Conservation (phyloP, 352 stramenopile genomes). For the Phytophthora niederhauseri region DNA sequence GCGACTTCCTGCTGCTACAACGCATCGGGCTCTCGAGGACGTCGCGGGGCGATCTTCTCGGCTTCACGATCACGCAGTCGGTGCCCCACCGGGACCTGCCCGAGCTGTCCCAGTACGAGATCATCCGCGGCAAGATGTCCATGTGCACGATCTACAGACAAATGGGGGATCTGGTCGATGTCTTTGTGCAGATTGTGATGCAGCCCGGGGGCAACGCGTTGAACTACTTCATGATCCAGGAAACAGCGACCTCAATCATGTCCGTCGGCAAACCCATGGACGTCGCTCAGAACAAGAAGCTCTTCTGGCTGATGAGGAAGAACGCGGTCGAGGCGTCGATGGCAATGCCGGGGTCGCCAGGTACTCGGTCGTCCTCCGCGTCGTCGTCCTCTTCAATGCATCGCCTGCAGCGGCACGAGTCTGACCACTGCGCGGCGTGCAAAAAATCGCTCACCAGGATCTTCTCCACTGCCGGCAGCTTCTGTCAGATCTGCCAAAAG, state of each 20-base stretch:
- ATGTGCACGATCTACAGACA: conserved; percentile 54
- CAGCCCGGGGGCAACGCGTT: conserved; percentile 42
- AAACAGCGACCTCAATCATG: conserved; percentile 38
- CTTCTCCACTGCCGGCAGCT: conserved; percentile 30
- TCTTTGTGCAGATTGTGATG: conserved; percentile 53
- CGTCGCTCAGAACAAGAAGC: conserved; percentile 59
- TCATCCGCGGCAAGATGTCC: conserved; percentile 51
- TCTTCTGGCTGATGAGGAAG: conserved; percentile 57
- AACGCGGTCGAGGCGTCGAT: conserved; percentile 20
- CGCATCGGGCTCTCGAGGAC: conserved; percentile 37
- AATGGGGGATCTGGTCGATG: conserved; percentile 44
- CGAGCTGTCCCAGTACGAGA: conserved; percentile 37
- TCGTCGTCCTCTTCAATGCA: conserved; percentile 33
- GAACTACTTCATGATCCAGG: conserved; percentile 38
- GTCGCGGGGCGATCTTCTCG: conserved; percentile 51
- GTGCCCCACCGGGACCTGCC: conserved; percentile 55
- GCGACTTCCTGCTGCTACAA: conserved; percentile 49
- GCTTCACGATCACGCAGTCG: conserved; percentile 48
- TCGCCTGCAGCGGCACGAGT: conserved; percentile 15
- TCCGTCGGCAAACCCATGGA: conserved; percentile 45
- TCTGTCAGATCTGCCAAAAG: conserved; percentile 40
- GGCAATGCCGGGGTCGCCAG: neutral
- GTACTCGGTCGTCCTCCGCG: conserved; percentile 23
- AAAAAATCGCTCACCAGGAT: conserved; percentile 29
- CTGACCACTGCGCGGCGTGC: conserved; percentile 30